These are phyloP conservation scores for Phytophthora melonis DNA, from an alignment of 352 stramenopile species.

Conservation along the genomic window DNA sequence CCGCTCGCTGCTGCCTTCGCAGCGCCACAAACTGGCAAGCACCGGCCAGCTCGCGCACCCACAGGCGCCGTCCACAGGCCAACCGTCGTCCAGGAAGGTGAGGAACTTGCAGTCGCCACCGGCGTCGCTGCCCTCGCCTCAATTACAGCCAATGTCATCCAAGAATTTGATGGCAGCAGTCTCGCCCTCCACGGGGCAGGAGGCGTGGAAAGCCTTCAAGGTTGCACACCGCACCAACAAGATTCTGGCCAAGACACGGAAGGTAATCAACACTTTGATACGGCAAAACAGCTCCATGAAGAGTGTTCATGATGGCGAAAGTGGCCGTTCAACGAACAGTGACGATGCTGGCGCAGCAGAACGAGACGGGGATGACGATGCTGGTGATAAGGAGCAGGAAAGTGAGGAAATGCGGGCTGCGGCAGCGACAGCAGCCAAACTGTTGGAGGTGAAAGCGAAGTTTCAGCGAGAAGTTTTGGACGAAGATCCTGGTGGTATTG, in stretches of 20 bases:
- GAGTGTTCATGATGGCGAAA: conserved; percentile 18
- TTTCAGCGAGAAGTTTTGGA: conserved; percentile 66
- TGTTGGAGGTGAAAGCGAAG: conserved; percentile 27
- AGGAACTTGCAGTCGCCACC: conserved; percentile 34
- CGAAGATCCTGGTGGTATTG: conserved; percentile 32
- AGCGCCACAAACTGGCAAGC: conserved; percentile 20
- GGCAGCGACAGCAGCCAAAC: conserved; percentile 22
- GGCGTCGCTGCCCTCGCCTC: conserved; percentile 9
- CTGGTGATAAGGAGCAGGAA: conserved; percentile 14
- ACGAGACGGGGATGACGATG: conserved; percentile 16
- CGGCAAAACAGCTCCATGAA: conserved; percentile 26
- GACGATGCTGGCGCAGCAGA: neutral
- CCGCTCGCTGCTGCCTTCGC: conserved; percentile 20
- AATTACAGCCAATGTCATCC: conserved; percentile 23
- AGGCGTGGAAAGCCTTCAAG: conserved; percentile 72
- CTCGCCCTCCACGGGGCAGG: conserved; percentile 25
- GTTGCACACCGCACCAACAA: conserved; percentile 68
- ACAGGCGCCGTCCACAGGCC: neutral
- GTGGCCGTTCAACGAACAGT: neutral
- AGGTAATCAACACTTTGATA: conserved; percentile 47
- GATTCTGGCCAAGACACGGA: conserved; percentile 67
- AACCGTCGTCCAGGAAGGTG: conserved; percentile 19
- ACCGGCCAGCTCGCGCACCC: conserved; percentile 16
- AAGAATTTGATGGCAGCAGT: conserved; percentile 27
- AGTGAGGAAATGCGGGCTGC: conserved; percentile 16